phyloP scores from a whole-genome alignment of 2,329 filamentous ascomycete genomes.

The Penicillium brasilianum region DNA sequence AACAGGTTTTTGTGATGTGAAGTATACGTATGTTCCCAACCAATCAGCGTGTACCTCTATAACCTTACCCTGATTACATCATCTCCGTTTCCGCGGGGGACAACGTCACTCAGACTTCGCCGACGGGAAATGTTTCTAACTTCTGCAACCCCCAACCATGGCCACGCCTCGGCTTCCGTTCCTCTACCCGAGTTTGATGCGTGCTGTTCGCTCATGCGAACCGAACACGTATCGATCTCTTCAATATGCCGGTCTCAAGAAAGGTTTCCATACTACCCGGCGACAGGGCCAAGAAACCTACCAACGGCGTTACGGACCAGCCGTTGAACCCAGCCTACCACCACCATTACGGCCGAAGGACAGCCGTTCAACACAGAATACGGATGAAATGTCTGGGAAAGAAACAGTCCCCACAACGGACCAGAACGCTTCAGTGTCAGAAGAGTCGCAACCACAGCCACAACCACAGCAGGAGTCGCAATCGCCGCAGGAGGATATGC shows the following conservation, averaged over 20 bases:
- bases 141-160: constrained; percentile 53
- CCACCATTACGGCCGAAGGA: constrained; percentile 43
- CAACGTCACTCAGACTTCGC: constrained; percentile 29
- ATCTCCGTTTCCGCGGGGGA: constrained; percentile 25
- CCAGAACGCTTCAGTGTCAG: constrained; percentile 9
- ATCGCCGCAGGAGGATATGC: constrained; percentile 16
- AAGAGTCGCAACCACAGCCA: constrained; percentile 22
- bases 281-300: constrained; percentile 46
- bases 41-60: not conserved
- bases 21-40: not conserved
- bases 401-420: constrained; percentile 8
- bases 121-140: constrained; percentile 29
- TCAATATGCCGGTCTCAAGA: constrained; percentile 41
- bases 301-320: constrained; percentile 53
- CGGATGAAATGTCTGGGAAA: constrained; percentile 14
- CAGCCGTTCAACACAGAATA: constrained; percentile 22
- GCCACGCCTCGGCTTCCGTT: constrained; percentile 68
- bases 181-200: constrained; percentile 70
- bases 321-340: constrained; percentile 48
- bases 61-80: constrained; percentile 4
- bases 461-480: constrained; percentile 23
- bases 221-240: constrained; percentile 51
- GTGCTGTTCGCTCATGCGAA: constrained; percentile 58
- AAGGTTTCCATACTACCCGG: constrained; percentile 45
- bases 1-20: not conserved